phyloP scores from a whole-genome alignment of 768 basidiomycete species.

The Termitomyces eurrhizus region DNA sequence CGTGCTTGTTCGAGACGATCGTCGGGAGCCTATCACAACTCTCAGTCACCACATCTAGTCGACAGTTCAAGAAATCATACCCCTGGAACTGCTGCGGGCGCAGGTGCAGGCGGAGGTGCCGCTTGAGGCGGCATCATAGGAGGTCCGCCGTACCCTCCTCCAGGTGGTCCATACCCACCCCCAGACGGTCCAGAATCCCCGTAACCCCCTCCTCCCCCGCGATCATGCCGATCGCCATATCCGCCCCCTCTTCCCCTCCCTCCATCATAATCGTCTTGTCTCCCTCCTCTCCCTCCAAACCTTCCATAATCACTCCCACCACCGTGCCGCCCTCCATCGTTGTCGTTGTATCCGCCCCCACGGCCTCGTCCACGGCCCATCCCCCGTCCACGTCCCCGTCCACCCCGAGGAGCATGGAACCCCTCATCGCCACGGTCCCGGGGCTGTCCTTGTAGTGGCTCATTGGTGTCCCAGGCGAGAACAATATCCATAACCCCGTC shows the following conservation, averaged over 20 bases:
- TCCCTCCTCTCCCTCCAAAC: conserved; percentile 35
- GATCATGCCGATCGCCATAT: conserved; percentile 19
- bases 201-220: conserved; percentile 19
- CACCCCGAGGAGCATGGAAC: conserved; percentile 30
- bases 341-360: conserved; percentile 35
- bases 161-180: conserved; percentile 23
- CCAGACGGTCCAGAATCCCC: conserved; percentile 22
- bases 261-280: conserved; percentile 38
- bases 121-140: conserved; percentile 3
- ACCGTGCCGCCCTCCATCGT: conserved; percentile 40
- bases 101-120: conserved; percentile 27
- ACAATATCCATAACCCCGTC: conserved; percentile 88
- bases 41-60: neutral
- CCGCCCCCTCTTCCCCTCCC: conserved; percentile 33
- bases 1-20: conserved; percentile 87
- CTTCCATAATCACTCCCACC: conserved; percentile 42
- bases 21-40: conserved; percentile 44
- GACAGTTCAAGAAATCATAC: neutral
- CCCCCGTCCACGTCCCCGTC: conserved; percentile 37
- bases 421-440: conserved; percentile 32
- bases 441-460: conserved; percentile 32
- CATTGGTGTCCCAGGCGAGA: conserved; percentile 79
- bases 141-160: conserved; percentile 23
- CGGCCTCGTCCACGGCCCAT: conserved; percentile 33
- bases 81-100: conserved; percentile 18